Evolutionary conservation across 768 basidiomycete genomes (phyloP), one percentile per base, ranked within the genome.

Genomic region (Candolleomyces eurysporus): DNA sequence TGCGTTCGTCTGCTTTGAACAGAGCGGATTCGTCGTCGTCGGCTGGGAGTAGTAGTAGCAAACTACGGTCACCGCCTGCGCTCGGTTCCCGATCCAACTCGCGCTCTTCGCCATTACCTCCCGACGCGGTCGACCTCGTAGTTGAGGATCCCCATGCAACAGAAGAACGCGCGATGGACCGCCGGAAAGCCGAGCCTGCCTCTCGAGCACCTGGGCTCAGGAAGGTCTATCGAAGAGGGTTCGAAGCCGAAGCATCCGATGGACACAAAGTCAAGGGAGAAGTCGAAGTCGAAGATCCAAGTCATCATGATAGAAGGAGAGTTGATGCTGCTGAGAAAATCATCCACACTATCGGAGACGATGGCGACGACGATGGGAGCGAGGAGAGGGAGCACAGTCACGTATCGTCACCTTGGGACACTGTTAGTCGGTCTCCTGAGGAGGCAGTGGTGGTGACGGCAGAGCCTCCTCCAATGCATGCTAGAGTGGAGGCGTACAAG

Each of bases 41-140:
- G n/a, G 66, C 67, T 26, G 48, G 61, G 17, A 45, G 39, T 19
- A 19, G 46, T n/a, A 45, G 17, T 14, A 31, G 19, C 26, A 22
- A 51, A 49, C 31, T 49, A 10, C 39, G 48, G 30, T 39, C 30
- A 22, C 36, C 54, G 8, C 61, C 55, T 26, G 40, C 59, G 1
- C 22, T 60, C 36, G 22, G 51, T 6, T 50, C 54, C n/a, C 50
- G 43, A n/a, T 45, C 48, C 31, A 49, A 36, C 43, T 53, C 66
- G 17, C 30, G 58, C 30, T 21, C 50, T 13, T 69, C 74, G 5
- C 71, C 74, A 11, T 72, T 86, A 13, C 82, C 83, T 14, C 81
- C 84, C 2, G 91, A 98, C 64, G 95, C 96, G 1, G 88, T 98
- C 1, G 96, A 99, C 68, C 79, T 99, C 17, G 83, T 98, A 5